Conservation (phyloP, 257 asterid species). For the Solanum sparsipilum region DNA sequence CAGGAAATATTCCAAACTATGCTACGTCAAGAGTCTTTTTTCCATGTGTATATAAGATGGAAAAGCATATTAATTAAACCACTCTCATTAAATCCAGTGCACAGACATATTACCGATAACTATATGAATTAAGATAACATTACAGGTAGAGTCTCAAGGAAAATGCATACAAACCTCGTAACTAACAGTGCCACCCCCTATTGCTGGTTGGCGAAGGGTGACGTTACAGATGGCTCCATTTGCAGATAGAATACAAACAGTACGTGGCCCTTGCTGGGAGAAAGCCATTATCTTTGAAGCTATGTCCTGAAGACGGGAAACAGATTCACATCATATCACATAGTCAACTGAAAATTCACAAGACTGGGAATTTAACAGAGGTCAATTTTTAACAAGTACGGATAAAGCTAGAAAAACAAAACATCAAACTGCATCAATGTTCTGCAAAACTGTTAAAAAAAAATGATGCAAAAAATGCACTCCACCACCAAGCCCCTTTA, state of each 20-base stretch:
- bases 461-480: not conserved
- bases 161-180: constrained; percentile 55
- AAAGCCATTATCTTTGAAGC: constrained; percentile 72
- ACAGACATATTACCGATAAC: not conserved
- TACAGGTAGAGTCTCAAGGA: not conserved
- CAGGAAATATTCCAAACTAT: not conserved
- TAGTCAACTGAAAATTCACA: not conserved
- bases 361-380: not conserved
- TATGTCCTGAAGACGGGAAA: constrained; percentile 48
- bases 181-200: constrained; percentile 68
- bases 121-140: not conserved
- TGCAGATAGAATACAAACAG: constrained; percentile 84
- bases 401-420: not conserved
- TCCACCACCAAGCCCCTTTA: not conserved
- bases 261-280: constrained; percentile 93
- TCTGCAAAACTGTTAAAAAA: not conserved
- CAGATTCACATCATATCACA: not conserved
- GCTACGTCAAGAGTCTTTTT: not conserved
- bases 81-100: not conserved
- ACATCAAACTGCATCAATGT: not conserved
- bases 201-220: constrained; percentile 77
- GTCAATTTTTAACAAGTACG: not conserved
- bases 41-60: not conserved
- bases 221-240: constrained; percentile 84
- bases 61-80: not conserved